Conservation (phyloP, 352 stramenopile genomes). For the Aphanomyces invadans region DNA sequence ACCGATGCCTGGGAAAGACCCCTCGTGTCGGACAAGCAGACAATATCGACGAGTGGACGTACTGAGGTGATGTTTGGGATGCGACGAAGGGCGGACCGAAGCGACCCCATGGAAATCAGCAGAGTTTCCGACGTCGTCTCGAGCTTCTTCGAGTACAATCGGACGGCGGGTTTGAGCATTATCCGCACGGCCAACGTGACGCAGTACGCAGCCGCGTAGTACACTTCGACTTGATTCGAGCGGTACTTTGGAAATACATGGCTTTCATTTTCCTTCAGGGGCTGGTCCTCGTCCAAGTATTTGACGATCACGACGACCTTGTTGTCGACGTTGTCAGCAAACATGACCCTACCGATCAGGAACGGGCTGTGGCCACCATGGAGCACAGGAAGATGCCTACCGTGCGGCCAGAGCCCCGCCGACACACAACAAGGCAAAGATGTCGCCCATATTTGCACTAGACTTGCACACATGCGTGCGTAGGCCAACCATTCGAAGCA, state of each 20-base stretch:
- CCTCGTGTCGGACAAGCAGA: not conserved
- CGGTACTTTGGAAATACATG: not conserved
- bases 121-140: constrained; percentile 82
- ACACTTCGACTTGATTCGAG: constrained; percentile 39
- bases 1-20: constrained; percentile 35
- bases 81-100: constrained; percentile 65
- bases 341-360: not conserved
- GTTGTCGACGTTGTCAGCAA: not conserved
- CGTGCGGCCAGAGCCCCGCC: constrained; percentile 44
- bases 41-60: not conserved
- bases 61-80: constrained; percentile 76
- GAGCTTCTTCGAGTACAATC: constrained; percentile 78
- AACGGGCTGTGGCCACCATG: constrained; percentile 28
- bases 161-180: constrained; percentile 70
- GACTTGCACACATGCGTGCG: constrained; percentile 66
- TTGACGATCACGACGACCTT: not conserved
- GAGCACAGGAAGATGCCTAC: no score
- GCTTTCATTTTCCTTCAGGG: not conserved
- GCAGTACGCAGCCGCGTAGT: constrained; percentile 62
- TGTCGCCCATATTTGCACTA: constrained; percentile 74
- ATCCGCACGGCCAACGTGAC: constrained; percentile 54
- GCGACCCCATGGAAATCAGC: constrained; percentile 77
- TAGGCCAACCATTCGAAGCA: constrained; percentile 63
- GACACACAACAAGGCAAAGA: constrained; percentile 65
- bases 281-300: constrained; percentile 5